phyloP scores from a whole-genome alignment of 169 alveolate species.

The Plasmodium billcollinsi region DNA sequence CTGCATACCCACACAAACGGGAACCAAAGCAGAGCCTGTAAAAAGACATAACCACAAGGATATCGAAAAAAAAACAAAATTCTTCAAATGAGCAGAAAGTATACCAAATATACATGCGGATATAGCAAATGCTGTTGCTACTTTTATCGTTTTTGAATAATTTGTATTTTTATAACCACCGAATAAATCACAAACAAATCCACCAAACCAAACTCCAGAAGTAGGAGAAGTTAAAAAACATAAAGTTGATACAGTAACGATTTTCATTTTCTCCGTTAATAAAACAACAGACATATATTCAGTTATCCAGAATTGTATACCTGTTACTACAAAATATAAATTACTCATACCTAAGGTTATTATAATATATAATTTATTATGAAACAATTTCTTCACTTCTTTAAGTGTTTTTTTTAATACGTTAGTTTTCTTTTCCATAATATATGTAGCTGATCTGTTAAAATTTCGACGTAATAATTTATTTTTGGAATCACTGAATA shows the following conservation, averaged over 20 bases:
- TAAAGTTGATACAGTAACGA: conserved; percentile 84
- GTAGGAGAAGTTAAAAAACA: conserved; percentile 90
- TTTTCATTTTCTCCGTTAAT: conserved; percentile 82
- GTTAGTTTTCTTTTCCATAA: conserved; percentile 71
- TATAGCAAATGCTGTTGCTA: conserved; percentile 86
- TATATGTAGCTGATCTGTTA: conserved; percentile 58
- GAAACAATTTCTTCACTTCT: conserved; percentile 80
- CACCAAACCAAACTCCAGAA: conserved; percentile 90
- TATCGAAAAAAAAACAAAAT: conserved; percentile 79
- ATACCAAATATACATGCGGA: conserved; percentile 81
- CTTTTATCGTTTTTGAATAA: conserved; percentile 82
- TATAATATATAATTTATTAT: conserved; percentile 79
- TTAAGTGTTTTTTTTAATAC: conserved; percentile 51
- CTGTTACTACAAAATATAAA: conserved; percentile 90
- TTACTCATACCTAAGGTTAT: conserved; percentile 86
- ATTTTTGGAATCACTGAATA: conserved; percentile 11
- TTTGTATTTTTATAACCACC: conserved; percentile 88
- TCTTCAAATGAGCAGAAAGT: conserved; percentile 79
- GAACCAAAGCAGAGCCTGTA: conserved; percentile 88
- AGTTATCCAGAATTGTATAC: conserved; percentile 93
- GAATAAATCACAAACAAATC: conserved; percentile 87
- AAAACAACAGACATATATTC: conserved; percentile 86
- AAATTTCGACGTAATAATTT: conserved; percentile 7
- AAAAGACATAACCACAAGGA: conserved; percentile 86
- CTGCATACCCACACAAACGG: conserved; percentile 85